Evolutionary conservation across 202 grass and related monocot genomes (phyloP).

Genomic region (Carex arenaria): DNA sequence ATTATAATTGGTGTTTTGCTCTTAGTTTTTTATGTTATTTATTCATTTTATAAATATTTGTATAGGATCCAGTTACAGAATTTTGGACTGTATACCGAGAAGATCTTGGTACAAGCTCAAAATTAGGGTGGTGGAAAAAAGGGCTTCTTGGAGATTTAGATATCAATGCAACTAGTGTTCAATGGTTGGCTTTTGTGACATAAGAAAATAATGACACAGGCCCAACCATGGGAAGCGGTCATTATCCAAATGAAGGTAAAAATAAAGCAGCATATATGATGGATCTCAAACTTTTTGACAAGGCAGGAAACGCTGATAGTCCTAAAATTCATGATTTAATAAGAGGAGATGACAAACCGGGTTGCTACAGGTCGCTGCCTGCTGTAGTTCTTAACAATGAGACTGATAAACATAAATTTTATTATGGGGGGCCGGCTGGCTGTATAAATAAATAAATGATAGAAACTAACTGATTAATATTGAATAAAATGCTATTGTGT

Average conservation of each 20-base stretch:
- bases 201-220: neutral
- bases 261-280: neutral
- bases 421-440: neutral
- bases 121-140: no score
- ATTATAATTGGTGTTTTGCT: no score
- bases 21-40: neutral
- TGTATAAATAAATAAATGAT: neutral
- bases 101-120: no score
- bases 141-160: no score
- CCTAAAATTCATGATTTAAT: neutral
- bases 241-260: neutral
- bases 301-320: neutral
- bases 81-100: neutral
- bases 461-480: neutral
- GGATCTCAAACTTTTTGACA: neutral
- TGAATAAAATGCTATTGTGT: neutral
- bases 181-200: neutral
- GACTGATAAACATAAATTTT: neutral
- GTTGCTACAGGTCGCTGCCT: neutral
- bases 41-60: neutral
- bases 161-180: no score
- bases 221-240: neutral
- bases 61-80: neutral
- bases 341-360: neutral
- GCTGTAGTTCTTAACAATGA: neutral